Conservation (phyloP, 2,329 filamentous ascomycete species). For the Bipolaris sorokiniana region DNA sequence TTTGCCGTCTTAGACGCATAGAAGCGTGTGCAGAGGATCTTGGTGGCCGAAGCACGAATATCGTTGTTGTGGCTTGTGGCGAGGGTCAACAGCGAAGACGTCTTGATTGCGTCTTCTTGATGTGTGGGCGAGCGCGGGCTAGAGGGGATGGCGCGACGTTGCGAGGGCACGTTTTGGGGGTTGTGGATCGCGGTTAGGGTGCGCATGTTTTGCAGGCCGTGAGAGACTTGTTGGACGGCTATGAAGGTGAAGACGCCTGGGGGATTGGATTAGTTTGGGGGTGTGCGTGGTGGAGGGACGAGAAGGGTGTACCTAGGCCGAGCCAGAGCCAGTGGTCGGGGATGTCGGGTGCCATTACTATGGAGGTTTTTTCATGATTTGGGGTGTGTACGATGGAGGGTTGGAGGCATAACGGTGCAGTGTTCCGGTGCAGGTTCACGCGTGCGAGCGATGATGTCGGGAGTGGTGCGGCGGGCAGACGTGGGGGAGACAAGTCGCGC, state of each 20-base stretch:
- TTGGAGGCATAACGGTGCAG: constrained; percentile 4
- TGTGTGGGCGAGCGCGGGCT: constrained; percentile 67
- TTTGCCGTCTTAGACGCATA: constrained; percentile 27
- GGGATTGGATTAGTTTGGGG: constrained; percentile 41
- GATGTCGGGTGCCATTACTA: constrained; percentile 46
- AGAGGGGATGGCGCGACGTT: constrained; percentile 33
- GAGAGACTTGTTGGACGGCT: constrained; percentile 63
- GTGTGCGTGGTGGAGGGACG: constrained; percentile 52
- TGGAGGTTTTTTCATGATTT: constrained; percentile 19
- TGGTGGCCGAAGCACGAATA: constrained; percentile 50
- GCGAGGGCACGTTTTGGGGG: constrained; percentile 61
- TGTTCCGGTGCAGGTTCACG: neutral
- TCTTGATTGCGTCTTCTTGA: constrained; percentile 64
- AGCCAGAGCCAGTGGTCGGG: constrained; percentile 57
- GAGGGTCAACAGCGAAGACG: constrained; percentile 50
- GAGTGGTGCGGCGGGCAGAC: constrained; percentile 1
- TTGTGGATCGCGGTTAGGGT: constrained; percentile 71
- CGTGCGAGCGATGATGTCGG: constrained; percentile 28
- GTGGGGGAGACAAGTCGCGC: constrained; percentile 10
- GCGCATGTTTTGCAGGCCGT: constrained; percentile 65
- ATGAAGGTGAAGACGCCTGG: constrained; percentile 63
- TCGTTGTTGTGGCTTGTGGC: constrained; percentile 51
- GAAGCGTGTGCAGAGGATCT: constrained; percentile 49
- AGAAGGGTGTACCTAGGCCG: constrained; percentile 46
- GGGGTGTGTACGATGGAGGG: constrained; percentile 1